phyloP scores from a whole-genome alignment of 208 protist species.

The Crithidia mellificae region DNA sequence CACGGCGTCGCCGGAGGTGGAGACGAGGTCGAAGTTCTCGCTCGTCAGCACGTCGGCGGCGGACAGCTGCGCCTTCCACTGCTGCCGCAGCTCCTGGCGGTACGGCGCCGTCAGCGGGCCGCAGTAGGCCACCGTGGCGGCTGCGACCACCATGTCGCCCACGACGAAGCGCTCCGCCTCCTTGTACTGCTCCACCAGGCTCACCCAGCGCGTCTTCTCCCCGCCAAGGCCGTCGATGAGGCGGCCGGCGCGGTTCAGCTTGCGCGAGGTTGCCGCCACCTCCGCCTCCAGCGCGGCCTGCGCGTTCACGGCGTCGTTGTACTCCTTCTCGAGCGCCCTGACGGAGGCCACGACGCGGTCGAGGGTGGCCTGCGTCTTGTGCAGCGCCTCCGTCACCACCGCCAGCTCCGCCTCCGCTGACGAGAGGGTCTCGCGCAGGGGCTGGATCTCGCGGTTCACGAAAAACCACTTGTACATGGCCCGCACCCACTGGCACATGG shows the following conservation, averaged over 20 bases:
- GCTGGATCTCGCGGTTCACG: conserved; percentile 94
- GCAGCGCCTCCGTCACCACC: conserved; percentile 87
- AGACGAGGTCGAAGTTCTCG: conserved; percentile 76
- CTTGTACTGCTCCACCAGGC: conserved; percentile 91
- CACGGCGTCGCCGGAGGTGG: conserved; percentile 94
- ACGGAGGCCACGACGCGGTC: conserved; percentile 94
- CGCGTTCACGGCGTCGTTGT: conserved; percentile 88
- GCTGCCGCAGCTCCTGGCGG: conserved; percentile 77
- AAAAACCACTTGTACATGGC: conserved; percentile 98
- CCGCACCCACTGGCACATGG: conserved; percentile 97
- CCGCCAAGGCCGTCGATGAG: conserved; percentile 96
- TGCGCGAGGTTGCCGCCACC: conserved; percentile 93
- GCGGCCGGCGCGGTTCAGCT: conserved; percentile 94
- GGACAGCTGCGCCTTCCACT: conserved; percentile 85
- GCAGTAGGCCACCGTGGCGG: conserved; percentile 96
- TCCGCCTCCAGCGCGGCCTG: conserved; percentile 94
- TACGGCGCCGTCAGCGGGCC: conserved; percentile 95
- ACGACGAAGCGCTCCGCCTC: conserved; percentile 81
- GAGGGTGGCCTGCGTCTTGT: conserved; percentile 87
- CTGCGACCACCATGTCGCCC: conserved; percentile 96
- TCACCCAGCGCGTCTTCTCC: conserved; percentile 94
- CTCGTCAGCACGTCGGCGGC: conserved; percentile 57
- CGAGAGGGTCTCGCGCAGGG: conserved; percentile 86
- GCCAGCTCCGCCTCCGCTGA: conserved; percentile 91
- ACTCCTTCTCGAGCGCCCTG: conserved; percentile 92